phyloP scores from a whole-genome alignment of 2,329 filamentous ascomycete genomes.

The Penicillium crustosum region DNA sequence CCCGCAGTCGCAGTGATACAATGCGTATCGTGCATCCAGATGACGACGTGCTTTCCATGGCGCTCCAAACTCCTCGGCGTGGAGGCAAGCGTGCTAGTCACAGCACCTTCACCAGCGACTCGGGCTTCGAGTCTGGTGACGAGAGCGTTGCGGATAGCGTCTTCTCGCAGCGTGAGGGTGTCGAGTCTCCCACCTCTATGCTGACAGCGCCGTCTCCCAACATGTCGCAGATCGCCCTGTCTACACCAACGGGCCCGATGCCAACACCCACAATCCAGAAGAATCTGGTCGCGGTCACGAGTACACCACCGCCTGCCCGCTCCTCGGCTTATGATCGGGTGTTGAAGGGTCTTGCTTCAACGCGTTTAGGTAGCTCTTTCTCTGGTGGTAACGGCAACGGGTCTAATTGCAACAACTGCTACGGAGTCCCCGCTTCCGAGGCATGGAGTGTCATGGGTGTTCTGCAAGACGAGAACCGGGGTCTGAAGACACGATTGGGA shows the following conservation, averaged over 20 bases:
- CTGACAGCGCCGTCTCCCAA: constrained; percentile 39
- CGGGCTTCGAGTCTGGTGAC: constrained; percentile 60
- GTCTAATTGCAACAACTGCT: constrained; percentile 43
- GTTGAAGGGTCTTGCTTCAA: constrained; percentile 42
- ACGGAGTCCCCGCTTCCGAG: constrained; percentile 43
- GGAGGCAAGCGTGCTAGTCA: constrained; percentile 42
- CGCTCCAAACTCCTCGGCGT: constrained; percentile 36
- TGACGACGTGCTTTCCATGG: constrained; percentile 35
- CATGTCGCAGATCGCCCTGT: constrained; percentile 35
- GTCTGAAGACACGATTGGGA: constrained; percentile 53
- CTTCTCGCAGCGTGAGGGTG: constrained; percentile 43
- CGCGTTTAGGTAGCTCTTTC: constrained; percentile 34
- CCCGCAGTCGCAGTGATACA: constrained; percentile 35
- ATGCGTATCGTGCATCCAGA: constrained; percentile 34
- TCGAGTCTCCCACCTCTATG: constrained; percentile 38
- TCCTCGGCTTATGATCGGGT: constrained; percentile 46
- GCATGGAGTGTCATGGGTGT: constrained; percentile 56
- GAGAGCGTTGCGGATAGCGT: constrained; percentile 53
- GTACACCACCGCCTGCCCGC: constrained; percentile 24
- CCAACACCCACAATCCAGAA: constrained; percentile 35
- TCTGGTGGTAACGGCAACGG: constrained; percentile 25
- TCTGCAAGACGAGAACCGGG: constrained; percentile 56
- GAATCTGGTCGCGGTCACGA: constrained; percentile 27
- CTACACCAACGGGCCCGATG: constrained; percentile 32
- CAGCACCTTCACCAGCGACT: constrained; percentile 51